These are phyloP conservation scores for Kokia cookei DNA, from an alignment of 441 rosid species.

Conservation along the genomic window DNA sequence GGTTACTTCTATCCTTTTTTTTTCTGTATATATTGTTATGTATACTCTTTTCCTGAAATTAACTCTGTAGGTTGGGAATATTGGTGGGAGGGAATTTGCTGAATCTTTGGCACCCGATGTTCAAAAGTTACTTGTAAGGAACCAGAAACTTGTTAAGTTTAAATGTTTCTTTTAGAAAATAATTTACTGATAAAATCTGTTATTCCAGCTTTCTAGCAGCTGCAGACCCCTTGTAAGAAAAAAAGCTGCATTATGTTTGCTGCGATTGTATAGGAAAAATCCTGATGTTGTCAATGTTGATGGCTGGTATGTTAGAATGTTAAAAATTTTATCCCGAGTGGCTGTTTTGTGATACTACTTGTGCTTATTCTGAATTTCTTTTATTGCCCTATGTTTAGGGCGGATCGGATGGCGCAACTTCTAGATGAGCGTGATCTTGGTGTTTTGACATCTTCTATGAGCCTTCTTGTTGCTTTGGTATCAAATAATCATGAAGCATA, in stretches of 20 bases:
- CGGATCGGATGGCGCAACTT: constrained; percentile 96
- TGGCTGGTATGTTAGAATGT: constrained; percentile 68
- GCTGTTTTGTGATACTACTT: constrained; percentile 3
- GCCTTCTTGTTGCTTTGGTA: constrained; percentile 97
- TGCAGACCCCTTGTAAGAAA: constrained; percentile 99
- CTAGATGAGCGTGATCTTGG: constrained; percentile 99
- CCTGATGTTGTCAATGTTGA: constrained; percentile 93
- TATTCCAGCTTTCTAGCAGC: constrained; percentile 86
- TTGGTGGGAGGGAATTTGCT: constrained; percentile 98
- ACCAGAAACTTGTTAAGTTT: constrained; percentile 2
- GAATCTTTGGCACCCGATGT: constrained; percentile 98
- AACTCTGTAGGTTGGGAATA: constrained; percentile 80
- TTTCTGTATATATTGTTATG: background rate
- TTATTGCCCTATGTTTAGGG: constrained; percentile 45
- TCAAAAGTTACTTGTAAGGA: constrained; percentile 92
- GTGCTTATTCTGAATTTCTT: constrained; percentile 7
- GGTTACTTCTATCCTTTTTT: background rate
- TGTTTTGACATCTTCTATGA: constrained; percentile 90
- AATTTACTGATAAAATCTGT: constrained; percentile 20
- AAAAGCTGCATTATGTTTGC: constrained; percentile 91
- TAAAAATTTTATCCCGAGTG: background rate
- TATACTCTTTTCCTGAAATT: background rate
- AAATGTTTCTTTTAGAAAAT: constrained; percentile 9
- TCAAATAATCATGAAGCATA: constrained; percentile 88
- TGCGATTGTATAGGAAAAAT: constrained; percentile 92